Evolutionary conservation across 768 basidiomycete genomes (phyloP), one percentile per base, ranked within the genome.

Genomic region (Pleurotus salmoneostramineus): DNA sequence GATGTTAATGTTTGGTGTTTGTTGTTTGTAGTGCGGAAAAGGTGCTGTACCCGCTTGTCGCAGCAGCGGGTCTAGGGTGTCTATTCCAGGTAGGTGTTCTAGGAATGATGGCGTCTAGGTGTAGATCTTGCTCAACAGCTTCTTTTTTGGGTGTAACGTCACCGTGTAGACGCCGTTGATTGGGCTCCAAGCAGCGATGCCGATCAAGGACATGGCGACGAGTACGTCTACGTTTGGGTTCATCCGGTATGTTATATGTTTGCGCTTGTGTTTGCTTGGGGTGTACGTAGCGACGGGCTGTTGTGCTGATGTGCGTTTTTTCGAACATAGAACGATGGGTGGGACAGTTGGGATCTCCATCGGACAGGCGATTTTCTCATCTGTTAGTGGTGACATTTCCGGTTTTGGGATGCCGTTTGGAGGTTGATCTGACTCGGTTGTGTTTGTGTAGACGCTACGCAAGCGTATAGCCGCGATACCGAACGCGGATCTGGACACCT

Each of bases 121-220:
- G 42, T 27, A 51, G 15, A 55, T 48, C 10, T 59, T 15, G 62
- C 12, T 46, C 14, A 34, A 15, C 27, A 12, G 59, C 42, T 60
- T 36, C 61, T 56, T 44, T 27, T 27, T 27, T 27, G 21, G 21
- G 21, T 27, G 21, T 27, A 27, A 27, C 21, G 21, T 27, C 21
- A 27, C 21, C 21, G 21, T 27, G 21, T 63, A 87, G 83, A 76
- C 77, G 4, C 90, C 89, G 0, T 70, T 91, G 5, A 83, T 92
- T 51, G 88, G 78, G 11, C 71, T 94, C 11, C 92, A 94, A 71
- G 89, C 91, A 1, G 87, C 91, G 0, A 95, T 95, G 91, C 93
- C 93, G 0, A 64, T 91, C 12, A 86, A 84, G 63, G 90, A 93
- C 61, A 91, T 93, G 90, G 90, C 91, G 2, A 91, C 91, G 1